Evolutionary conservation across 192 early-diverging fungal genomes (phyloP), one percentile per base, ranked within the genome.

Genomic region (Backusella australiensis): DNA sequence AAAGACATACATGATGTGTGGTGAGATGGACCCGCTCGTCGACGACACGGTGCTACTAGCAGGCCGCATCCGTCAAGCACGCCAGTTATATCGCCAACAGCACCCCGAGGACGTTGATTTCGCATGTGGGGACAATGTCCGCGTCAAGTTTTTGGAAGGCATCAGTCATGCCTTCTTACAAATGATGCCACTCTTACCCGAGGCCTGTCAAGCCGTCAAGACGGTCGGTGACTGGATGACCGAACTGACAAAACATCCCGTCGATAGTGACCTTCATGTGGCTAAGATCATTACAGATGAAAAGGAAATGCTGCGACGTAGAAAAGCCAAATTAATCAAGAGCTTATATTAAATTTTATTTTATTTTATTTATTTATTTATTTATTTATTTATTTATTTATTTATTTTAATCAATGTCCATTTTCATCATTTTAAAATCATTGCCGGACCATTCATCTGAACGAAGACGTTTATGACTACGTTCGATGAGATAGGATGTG

Each of bases 11-110:
- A 89, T 98, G 67, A 87, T 99, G 67, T 93, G 93, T 74, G 97
- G 97, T 49, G 96, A 98, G 76, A 97, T 97, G 78, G 97, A 99
- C 80, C 97, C 97, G 3, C 89, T 99, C 49, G 95, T 99, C 5
- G 97, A 99, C 83, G 97, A 99, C 82, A 96, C 97, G 3, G 92
- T 98, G 23, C 82, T 99, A 19, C 93, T 98, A 83, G 94, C 94
- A 8, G 94, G 90, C 9, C 91, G 95, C 14, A 83, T 99, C 21
- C 90, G 96, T 41, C 88, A 90, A 32, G 95, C 96, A 65, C 98
- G 97, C 80, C 81, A 86, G 29, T 85, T 92, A 75, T 85, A 83
- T 82, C 79, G 83, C 15, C 80, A 84, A 26, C 77, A 88, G 69
- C 56, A 63, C 2, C 49, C 53, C 35, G n/a, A 73, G 21, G 26